Evolutionary conservation across 2,329 filamentous ascomycete genomes (phyloP), one percentile per base, ranked within the genome.

Genomic region (Trichoderma brevicompactum): DNA sequence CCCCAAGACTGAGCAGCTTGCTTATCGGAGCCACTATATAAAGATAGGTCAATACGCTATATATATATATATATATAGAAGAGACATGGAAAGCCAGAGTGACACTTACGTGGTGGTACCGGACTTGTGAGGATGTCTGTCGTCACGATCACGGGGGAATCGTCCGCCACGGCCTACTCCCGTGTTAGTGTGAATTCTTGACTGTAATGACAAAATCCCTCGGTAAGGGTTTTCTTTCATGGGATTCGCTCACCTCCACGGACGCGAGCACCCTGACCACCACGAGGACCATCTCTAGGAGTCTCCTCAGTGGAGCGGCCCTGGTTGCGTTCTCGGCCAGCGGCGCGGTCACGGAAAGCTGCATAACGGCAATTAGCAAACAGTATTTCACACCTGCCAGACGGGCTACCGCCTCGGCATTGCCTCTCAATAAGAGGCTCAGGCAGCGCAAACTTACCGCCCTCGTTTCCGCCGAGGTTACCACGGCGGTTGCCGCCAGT

Each of bases 271-370:
- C 84, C 87, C 72, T 84, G 84, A 73, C 86, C 86, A 70, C 87
- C 88, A 70, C 87, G 85, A 75, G 87, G 80, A 70, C 82, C 79
- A 68, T 79, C 79, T 70, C 80, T 81, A 69, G 85, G 72, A 69
- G 74, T 81, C 79, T 94, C 92, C 67, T 94, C 92, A 67, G 87
- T 89, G 72, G 89, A 83, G 80, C 91, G 91, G 79, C 83, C 85
- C 74, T 92, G 92, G 87, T 97, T 97, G 85, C 86, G 89, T 75
- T 87, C 85, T 77, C 87, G 85, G 73, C 93, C 94, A 77, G 89
- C 92, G 76, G 87, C 88, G 77, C 91, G 91, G 83, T 97, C 92
- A 79, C 92, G 92, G 89, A 93, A 95, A 77, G 92, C 94, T 97
- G 74, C 32, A 65, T 34, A 36, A 41, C 62, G 64, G 64, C 48